Base-by-base conservation (phyloP, 2,329 filamentous ascomycete genomes). In the Clonostachys chloroleuca region DNA sequence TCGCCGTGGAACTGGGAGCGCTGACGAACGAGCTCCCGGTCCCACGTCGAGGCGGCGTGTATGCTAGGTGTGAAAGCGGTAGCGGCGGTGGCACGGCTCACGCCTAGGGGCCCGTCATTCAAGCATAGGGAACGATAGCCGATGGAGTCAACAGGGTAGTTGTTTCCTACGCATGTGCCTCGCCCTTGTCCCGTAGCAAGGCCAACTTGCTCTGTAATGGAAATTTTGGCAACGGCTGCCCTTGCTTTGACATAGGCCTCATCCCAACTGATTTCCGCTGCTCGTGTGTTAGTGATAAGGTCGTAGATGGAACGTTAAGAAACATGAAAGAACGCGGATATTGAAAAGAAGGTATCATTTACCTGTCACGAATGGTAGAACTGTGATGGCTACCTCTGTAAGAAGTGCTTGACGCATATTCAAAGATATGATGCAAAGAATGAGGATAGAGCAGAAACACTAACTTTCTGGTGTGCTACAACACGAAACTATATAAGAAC, bases 11-110 rank as follows among this genome's bases (percentile, higher is more conserved):
- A 85, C 51, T 76, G 74, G 3, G 87, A 89, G 14, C 88, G 78
- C 55, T 82, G 69, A 46, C 84, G 81, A 67, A 94, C 90, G 44
- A 94, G 70, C 3, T 83, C 77, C 42, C 82, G 78, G 60, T 91
- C 89, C 87, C 88, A 95, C 0, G 88, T 94, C 2, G 87, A 80
- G 1, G 86, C 89, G 0, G 86, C 84, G 4, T 87, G 89, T 45
- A 95, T 81, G 1, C 87, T 89, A 1, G 89, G 87, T 0, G 89
- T 87, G 60, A 92, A 94, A 0, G 88, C 86, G 9, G 86, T 91
- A 44, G 81, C 80, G 47, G 52, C 53, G 45, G 85, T 80, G 30
- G 79, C 81, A 60, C 81, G 90, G n/a, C 89, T 79, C 24, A 95
- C 70, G 3, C 89, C 89, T 3, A 92, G 69, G 0, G 90, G 89